Conservation (phyloP, 495 filamentous ascomycete species). For the Daldinia vernicosa region DNA sequence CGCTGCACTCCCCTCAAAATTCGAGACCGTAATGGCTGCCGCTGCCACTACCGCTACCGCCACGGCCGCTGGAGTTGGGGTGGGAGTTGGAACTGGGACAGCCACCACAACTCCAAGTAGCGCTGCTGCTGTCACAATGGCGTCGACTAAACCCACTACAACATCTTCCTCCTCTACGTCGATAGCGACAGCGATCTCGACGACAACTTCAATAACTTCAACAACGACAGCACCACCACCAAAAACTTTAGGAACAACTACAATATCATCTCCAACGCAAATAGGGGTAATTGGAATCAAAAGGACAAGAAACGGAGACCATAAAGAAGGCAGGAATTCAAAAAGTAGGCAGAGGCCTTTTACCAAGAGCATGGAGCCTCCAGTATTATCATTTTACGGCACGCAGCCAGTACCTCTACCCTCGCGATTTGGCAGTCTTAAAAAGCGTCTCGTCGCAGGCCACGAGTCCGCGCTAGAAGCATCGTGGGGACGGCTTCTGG, state of each 20-base stretch:
- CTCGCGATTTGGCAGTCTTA: constrained; percentile 79
- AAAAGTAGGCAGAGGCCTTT: constrained; percentile 45
- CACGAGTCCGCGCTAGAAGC: constrained; percentile 70
- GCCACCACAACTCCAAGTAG: constrained; percentile 9
- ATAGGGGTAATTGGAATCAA: constrained; percentile 44
- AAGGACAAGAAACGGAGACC: constrained; percentile 43
- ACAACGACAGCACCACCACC: neutral
- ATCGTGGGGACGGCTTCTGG: constrained; percentile 77
- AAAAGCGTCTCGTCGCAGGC: constrained; percentile 69
- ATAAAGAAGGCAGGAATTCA: constrained; percentile 44
- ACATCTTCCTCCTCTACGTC: constrained; percentile 22
- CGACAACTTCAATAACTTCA: constrained; percentile 5
- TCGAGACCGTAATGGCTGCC: constrained; percentile 45
- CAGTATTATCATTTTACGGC: constrained; percentile 77
- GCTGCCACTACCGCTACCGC: constrained; percentile 33
- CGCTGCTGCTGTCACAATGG: constrained; percentile 15
- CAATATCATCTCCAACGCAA: constrained; percentile 16
- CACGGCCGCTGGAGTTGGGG: constrained; percentile 13
- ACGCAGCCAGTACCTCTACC: constrained; percentile 77
- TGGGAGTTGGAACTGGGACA: constrained; percentile 5
- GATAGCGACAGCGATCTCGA: constrained; percentile 23
- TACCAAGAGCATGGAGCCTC: constrained; percentile 71
- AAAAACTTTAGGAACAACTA: neutral
- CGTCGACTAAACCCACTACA: constrained; percentile 34
- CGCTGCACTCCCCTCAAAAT: constrained; percentile 45